Percentiles rank a stretch among this genome's conserved stretches.
Evolutionary conservation across 805 yeast species (phyloP).

Genomic region (Barnettozyma sp.): DNA sequence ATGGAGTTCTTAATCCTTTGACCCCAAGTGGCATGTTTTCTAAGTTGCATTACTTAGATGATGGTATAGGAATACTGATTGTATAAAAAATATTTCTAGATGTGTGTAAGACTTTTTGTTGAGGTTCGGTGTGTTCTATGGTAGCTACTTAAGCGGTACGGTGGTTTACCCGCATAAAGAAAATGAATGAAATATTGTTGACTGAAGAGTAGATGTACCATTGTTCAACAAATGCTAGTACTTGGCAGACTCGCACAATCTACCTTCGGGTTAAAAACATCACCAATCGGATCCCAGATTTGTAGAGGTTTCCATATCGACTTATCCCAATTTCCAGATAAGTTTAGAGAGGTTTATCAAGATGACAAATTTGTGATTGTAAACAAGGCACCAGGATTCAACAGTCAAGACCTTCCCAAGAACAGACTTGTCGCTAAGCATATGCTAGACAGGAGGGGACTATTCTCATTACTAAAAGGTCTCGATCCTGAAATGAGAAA

Average conservation of each 20-base stretch:
- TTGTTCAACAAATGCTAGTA: too few relatives aligned
- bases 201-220: too few relatives aligned
- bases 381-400: slow-evolving; percentile 33
- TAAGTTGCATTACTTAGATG: too few relatives aligned
- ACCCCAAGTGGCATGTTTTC: too few relatives aligned
- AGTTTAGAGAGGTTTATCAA: slow-evolving; percentile 11
- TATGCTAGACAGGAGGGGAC: slow-evolving; percentile 10
- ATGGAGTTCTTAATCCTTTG: too few relatives aligned
- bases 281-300: background rate
- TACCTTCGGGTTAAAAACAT: background rate
- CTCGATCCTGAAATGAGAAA: slow-evolving; percentile 19
- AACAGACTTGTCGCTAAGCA: slow-evolving; percentile 1
- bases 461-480: slow-evolving; percentile 7
- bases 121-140: too few relatives aligned
- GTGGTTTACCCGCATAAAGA: too few relatives aligned
- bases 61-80: too few relatives aligned
- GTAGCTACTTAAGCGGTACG: too few relatives aligned
- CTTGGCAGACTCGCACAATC: background rate
- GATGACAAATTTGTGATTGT: slow-evolving; percentile 16
- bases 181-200: too few relatives aligned
- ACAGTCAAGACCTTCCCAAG: slow-evolving; percentile 9
- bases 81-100: too few relatives aligned
- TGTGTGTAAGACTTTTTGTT: too few relatives aligned
- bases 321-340: background rate
- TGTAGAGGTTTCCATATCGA: background rate